Base-by-base conservation (phyloP, 805 yeast genomes). In the Kuraishia borneana region DNA sequence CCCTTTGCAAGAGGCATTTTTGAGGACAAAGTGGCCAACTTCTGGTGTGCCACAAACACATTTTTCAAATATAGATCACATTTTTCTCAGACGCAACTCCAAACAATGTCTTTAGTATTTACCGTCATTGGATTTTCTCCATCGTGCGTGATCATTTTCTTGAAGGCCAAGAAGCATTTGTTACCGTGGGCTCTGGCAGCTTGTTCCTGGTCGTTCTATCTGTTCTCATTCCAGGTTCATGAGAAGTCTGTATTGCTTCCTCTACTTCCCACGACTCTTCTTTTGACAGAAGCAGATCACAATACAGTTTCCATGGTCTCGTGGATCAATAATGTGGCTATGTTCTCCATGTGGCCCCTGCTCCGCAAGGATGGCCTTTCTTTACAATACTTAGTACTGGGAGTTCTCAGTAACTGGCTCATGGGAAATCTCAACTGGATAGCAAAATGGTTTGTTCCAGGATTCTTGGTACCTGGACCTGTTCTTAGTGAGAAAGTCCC, bases 1-100 rank as follows among this genome's bases (percentile, higher is more conserved):
- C 98, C 99, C 1, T 89, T 92, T 44, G 72, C 76, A 30, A 70
- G 97, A 50, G 98, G 98, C 1, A 66, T 92, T 6, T 92, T 94
- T 67, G 98, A 92, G 54, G 97, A 92, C 51, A 92, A 92, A 53
- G 97, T 92, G 12, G 95, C 95, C 26, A 92, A 88, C 51, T 81
- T 92, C 48, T 92, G 99, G 99, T 88, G 97, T 55, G 79, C 95
- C n/a, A 63, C 87, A 2, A 92, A 92, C 53, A 63, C 81, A 1
- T 41, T 85, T 8, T 53, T 88, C 50, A 89, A 89, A 52, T 79
- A 84, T 48, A 75, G 71, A 42, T 46, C 56, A 4, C 33, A 65
- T 0, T 79, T 82, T 47, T 51, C 73, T 2, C 63, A 65, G 13
- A 57, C 61, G 10, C 71, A 81, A 45, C 62, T 92, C 30, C 83